Evolutionary conservation across 179 eudicot genomes (phyloP), one percentile per base, ranked within the genome.

Genomic region (Vitellaria paradoxa): DNA sequence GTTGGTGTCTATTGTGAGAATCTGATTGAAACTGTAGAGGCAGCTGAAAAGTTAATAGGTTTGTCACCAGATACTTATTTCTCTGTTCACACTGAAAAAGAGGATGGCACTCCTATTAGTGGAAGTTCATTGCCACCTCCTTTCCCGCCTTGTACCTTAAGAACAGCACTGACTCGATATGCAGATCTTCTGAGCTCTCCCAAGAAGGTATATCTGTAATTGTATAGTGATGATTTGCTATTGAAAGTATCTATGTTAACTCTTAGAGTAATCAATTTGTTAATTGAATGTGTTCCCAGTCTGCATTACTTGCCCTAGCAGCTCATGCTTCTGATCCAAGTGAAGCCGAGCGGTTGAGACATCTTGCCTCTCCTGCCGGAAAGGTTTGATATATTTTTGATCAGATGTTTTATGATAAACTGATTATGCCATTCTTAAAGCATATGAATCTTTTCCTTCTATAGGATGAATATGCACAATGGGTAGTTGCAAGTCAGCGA

Each of bases 1-100:
- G 98, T 96, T 78, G 98, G 98, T 79, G 99, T 96, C 15, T 96
- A 86, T 83, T 87, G 91, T 84, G 96, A 96, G 76, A 96, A 96
- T 81, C 79, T 86, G 68, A 66, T 76, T 65, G 98, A 96, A 84
- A 84, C 80, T 57, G 98, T 92, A 20, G 98, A 88, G 82, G 97
- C 92, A 73, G 99, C 97, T 40, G 94, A 88, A 77, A 89, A 85
- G 68, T 82, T 96, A 72, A 72, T 96, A 17, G 88, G 78, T 73
- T 55, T 87, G 76, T 82, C 92, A 15, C 93, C 94, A 55, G 87
- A 88, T 65, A 92, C 93, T 5, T 92, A 73, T 77, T 92, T 93
- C 85, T 92, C 99, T 20, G 24, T 96, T 66, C 98, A 89, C 80
- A 67, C 85, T 9, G 98, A 92, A 73, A 91, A 87, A 20, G 98